Evolutionary conservation across 805 yeast species (phyloP).

Genomic region (Schizosaccharomyces japonicus): DNA sequence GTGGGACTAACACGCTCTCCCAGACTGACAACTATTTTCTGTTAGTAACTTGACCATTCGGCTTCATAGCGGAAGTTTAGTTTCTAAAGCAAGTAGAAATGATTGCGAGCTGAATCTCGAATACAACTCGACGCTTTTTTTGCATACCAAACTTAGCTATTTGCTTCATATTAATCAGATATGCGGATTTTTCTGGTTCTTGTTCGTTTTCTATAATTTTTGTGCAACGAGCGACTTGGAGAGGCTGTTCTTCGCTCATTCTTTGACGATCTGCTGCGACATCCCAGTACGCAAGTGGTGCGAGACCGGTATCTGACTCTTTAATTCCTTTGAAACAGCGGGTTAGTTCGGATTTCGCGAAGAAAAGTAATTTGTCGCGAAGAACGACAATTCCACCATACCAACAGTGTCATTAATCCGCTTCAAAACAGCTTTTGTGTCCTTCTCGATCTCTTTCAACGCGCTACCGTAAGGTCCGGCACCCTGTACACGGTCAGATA

Average conservation of each 20-base stretch:
- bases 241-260: constrained; percentile 78
- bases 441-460: constrained; percentile 65
- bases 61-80: not conserved
- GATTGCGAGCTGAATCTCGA: too few species aligned
- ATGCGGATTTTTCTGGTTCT: constrained; percentile 69
- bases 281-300: constrained; percentile 95
- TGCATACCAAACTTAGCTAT: constrained; percentile 84
- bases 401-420: constrained; percentile 90
- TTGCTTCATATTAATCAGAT: constrained; percentile 89
- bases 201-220: constrained; percentile 49
- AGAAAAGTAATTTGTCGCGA: too few species aligned
- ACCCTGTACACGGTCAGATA: constrained; percentile 22
- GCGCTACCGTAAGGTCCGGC: constrained; percentile 83
- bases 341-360: not conserved
- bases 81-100: not conserved
- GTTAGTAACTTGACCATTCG: not conserved
- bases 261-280: constrained; percentile 86
- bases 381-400: too few species aligned
- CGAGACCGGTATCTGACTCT: constrained; percentile 93
- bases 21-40: constrained; percentile 52
- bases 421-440: constrained; percentile 58
- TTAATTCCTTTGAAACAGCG: constrained; percentile 10
- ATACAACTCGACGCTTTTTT: too few species aligned
- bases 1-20: constrained; percentile 96
- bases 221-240: constrained; percentile 96